Evolutionary conservation across 2,329 filamentous ascomycete species (phyloP), one percentile per base, ranked within the genome.

Genomic region (Westerdykella aurantiaca): DNA sequence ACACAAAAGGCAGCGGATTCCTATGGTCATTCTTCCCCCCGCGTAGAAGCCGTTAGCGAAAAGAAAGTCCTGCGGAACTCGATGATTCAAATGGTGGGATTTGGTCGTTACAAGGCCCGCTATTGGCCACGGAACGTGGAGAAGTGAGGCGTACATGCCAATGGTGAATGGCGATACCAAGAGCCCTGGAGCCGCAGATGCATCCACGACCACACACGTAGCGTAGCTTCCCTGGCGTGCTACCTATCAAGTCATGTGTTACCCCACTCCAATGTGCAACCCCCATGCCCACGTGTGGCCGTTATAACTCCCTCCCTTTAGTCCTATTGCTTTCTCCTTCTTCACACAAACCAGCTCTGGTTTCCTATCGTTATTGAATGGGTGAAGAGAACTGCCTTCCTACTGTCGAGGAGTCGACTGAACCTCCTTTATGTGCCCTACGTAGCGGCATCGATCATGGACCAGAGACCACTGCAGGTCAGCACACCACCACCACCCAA

Each of bases 381-480:
- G 66, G 66, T 64, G 63, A 68, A 67, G 64, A 60, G 58, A 60
- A 55, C 52, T 60, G 56, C 52, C 58, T 47, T 37, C 50, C 50
- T 60, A 51, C 55, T 56, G 63, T 66, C 61, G 65, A 69, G 64
- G 66, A 69, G 62, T 62, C 64, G 51, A 64, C 64, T 55, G 65
- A 69, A 64, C 66, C 65, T 61, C 66, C 64, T 68, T 66, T 68
- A 69, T 57, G 64, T 66, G 58, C 58, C 41, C 41, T 41, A 45
- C 41, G 41, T 42, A 49, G 39, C 38, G 42, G 39, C 47, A 46
- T 45, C 53, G 58, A 61, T 51, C 52, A 65, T 58, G 58, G 59
- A 57, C 55, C 46, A 38, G 31, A 51, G 48, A 57, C 52, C 50
- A 50, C 46, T 51, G 41, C 53, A 56, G 50, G 54, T 39, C 48